Evolutionary conservation across 768 basidiomycete species (phyloP), one percentile per base, ranked within the genome.

Genomic region (Leucocoprinus birnbaumii): DNA sequence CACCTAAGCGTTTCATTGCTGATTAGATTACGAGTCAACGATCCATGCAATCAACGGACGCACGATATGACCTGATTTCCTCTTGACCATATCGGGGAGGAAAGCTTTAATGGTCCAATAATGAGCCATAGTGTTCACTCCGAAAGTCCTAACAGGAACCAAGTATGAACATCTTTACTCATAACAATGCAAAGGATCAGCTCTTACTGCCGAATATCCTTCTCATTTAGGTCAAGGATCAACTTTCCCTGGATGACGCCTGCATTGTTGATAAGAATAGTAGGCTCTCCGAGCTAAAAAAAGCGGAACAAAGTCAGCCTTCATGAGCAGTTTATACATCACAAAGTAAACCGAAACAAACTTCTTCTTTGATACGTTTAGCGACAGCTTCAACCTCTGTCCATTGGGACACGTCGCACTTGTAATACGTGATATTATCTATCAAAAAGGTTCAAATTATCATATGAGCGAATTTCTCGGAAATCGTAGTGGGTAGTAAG

Each of bases 31-130:
- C 19, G 27, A 19, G 19, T n/a, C 18, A 26, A 44, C 19, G 25
- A 45, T 47, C 51, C 41, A 47, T 63, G 1, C 45, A 34, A 44
- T 37, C 21, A 53, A 45, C 35, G 26, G 42, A 73, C 85, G 45
- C 67, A 91, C 91, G 57, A 99, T 84, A 65, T 99, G 97, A 0
- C 97, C 97, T 2, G 71, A 70, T 48, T 89, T 89, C 35, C 73
- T 73, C 64, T 80, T 82, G 50, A 98, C 75, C 84, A 99, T 87
- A 25, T 79, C 78, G 6, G 97, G 97, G 22, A 99, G 76, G 78
- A 99, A 98, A 1, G 91, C 89, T 63, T 96, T 94, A 57, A 97
- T 68, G 3, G 84, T 89, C 89, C 91, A 97, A 68, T 91, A 98
- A 66, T 97, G 91, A 16, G 90, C 80, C 0, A 97, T 69, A 3